Evolutionary conservation across 352 stramenopile genomes (phyloP), one percentile per base, ranked within the genome.

Genomic region (Phytophthora lateralis): DNA sequence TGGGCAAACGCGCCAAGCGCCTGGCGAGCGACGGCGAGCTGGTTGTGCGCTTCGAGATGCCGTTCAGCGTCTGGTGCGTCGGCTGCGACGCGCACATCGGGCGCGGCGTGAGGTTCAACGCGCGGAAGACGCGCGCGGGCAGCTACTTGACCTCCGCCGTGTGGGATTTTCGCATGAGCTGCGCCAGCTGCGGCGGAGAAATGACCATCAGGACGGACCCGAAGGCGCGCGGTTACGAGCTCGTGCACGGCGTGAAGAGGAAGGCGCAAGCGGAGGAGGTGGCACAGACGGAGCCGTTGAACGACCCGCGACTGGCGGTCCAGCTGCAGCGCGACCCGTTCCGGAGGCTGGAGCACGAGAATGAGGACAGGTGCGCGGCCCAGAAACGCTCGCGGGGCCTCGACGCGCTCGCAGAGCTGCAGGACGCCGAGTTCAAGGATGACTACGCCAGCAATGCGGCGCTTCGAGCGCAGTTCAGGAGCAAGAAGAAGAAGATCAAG

Each of bases 11-110:
- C 39, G 84, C 82, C 14, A 92, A 97, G 61, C 20, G 50, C 1
- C 26, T 75, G 27, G 39, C 30, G 14, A 95, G 98, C 75, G 78
- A 98, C 48, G 90, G 96, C 54, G 81, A 91, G 42, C 81, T 94
- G 43, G 88, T 99, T 24, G 96, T 99, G 47, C 91, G 97, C 65
- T 99, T 99, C 71, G 97, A 99, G 81, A 92, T 99, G 61, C 97
- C 97, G 9, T 98, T 98, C 67, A 86, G 98, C 78, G 90, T 97
- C 53, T 99, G 95, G 89, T 98, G 93, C 62, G 68, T 75, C 0
- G 66, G 89, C 64, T 95, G 85, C 66, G 54, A 80, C 27, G 62
- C 39, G 15, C 79, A 90, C 63, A 93, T 95, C 59, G 85, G 80
- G 11, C 76, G 81, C 42, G 89, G 89, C 55, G 98, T 98, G 47